phyloP scores from a whole-genome alignment of 1,284 basidiomycete genomes.

The Moesziomyces globuligerus region DNA sequence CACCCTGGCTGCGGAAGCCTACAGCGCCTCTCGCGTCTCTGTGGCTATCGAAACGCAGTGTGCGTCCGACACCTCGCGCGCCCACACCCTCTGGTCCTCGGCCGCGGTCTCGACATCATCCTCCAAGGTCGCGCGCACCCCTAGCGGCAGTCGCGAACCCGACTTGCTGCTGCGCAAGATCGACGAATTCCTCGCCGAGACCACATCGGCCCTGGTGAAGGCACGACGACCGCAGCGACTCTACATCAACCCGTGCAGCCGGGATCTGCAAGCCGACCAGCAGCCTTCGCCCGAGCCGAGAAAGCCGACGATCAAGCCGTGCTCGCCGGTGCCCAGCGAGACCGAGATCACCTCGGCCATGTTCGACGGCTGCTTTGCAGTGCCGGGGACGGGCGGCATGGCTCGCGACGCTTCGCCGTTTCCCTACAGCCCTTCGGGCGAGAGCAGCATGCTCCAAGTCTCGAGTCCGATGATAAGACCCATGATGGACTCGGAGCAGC shows the following conservation, averaged over 20 bases:
- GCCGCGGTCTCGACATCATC: too few relatives aligned
- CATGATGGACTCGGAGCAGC: background rate
- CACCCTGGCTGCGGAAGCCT: too few relatives aligned
- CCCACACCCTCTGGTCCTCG: conserved; percentile 4
- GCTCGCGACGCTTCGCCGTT: conserved; percentile 29
- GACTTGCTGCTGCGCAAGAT: conserved; percentile 33
- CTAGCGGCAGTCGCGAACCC: background rate
- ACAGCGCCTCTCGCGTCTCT: too few relatives aligned
- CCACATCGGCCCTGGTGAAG: too few relatives aligned
- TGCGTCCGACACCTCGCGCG: conserved; percentile 1
- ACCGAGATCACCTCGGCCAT: conserved; percentile 7
- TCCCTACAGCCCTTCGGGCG: conserved; percentile 33
- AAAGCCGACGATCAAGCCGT: background rate
- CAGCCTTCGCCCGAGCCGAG: conserved; percentile 8
- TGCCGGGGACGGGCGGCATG: background rate
- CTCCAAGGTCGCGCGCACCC: background rate
- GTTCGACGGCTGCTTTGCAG: conserved; percentile 14
- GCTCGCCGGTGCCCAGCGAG: background rate
- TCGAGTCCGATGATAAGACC: too few relatives aligned
- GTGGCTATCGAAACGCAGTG: background rate
- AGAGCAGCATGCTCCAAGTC: conserved; percentile 7
- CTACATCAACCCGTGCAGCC: conserved; percentile 1
- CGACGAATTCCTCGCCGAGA: conserved; percentile 31
- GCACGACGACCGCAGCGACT: conserved; percentile 3
- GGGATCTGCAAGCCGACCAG: too few relatives aligned